These are phyloP conservation scores for Penicillium pancosmium DNA, from an alignment of 495 filamentous ascomycete species.

Conservation along the genomic window DNA sequence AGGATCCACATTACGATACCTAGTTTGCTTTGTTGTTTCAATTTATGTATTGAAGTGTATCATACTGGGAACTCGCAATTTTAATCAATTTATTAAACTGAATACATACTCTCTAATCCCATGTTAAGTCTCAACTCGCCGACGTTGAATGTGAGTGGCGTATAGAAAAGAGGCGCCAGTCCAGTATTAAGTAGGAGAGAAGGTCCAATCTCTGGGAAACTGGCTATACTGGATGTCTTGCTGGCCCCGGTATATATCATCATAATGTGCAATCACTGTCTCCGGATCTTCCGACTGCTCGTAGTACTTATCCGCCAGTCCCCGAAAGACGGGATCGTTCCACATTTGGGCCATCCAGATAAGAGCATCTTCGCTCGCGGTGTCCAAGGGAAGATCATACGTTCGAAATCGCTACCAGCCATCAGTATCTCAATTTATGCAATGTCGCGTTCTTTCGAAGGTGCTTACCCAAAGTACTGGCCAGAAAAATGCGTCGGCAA, in stretches of 20 bases:
- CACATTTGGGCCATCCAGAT: conserved; percentile 52
- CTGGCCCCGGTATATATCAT: conserved; percentile 41
- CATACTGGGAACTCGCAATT: too few relatives aligned
- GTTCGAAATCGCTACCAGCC: conserved; percentile 44
- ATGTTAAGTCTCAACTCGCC: neutral
- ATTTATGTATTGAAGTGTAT: too few relatives aligned
- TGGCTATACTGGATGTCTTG: conserved; percentile 36
- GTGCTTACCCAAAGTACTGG: conserved; percentile 41
- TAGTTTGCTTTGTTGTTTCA: too few relatives aligned
- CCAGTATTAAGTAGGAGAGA: conserved; percentile 16
- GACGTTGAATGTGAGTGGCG: neutral
- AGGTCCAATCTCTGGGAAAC: conserved; percentile 45
- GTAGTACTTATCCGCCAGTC: conserved; percentile 37
- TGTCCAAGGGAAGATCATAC: conserved; percentile 44
- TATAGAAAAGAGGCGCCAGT: neutral
- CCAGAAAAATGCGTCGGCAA: conserved; percentile 43
- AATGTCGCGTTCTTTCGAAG: neutral
- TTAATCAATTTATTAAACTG: too few relatives aligned
- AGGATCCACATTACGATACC: neutral
- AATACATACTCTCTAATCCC: too few relatives aligned
- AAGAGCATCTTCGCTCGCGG: conserved; percentile 39
- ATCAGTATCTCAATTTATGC: neutral
- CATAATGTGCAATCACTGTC: conserved; percentile 40
- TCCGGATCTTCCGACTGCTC: conserved; percentile 42
- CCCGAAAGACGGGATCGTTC: conserved; percentile 43